These are phyloP conservation scores for Suillus discolor DNA, from an alignment of 768 basidiomycete genomes.

Conservation along the genomic window DNA sequence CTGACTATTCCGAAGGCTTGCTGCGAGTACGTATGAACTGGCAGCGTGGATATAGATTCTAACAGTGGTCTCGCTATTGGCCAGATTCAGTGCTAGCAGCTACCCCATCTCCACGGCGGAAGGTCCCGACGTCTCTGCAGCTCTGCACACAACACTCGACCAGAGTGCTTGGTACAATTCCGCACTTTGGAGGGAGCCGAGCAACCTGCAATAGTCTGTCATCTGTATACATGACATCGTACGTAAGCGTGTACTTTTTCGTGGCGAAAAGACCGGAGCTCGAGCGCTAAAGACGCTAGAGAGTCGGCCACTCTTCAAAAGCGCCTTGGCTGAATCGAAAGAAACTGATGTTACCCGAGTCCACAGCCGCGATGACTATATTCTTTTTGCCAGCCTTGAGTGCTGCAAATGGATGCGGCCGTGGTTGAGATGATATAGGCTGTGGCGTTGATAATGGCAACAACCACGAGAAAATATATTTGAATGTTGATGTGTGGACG, in stretches of 20 bases:
- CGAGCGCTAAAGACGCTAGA: not conserved
- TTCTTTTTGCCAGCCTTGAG: constrained; percentile 85
- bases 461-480: constrained; percentile 28
- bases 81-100: not conserved
- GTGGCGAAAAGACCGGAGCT: not conserved
- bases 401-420: constrained; percentile 73
- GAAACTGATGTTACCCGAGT: constrained; percentile 86
- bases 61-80: not conserved
- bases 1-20: not conserved
- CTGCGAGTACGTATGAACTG: not conserved
- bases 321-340: constrained; percentile 84
- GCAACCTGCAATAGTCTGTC: not conserved
- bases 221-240: not conserved
- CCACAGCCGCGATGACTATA: constrained; percentile 85
- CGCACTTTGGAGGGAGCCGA: not conserved
- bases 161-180: not conserved
- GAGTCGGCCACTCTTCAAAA: constrained; percentile 79
- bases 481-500: constrained; percentile 4
- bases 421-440: constrained; percentile 34
- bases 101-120: not conserved
- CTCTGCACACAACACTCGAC: not conserved
- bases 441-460: constrained; percentile 28
- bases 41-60: not conserved
- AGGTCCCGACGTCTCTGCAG: not conserved
- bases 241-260: not conserved